Evolutionary conservation across 495 filamentous ascomycete genomes (phyloP).

Genomic region (Neurospora cerealis): DNA sequence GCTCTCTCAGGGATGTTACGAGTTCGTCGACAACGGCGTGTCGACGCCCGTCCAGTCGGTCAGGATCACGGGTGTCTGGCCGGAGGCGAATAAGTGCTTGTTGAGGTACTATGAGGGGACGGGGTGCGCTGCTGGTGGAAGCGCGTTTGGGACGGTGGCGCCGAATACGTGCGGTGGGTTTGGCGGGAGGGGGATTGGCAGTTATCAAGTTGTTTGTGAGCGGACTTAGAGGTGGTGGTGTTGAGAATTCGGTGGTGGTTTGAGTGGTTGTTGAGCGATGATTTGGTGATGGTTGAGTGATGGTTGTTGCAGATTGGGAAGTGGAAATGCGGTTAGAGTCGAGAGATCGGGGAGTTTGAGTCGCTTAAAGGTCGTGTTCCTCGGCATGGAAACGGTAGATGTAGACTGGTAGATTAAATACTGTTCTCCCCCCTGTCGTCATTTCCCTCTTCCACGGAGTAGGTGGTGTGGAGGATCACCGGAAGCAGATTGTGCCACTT

Average conservation of each 20-base stretch:
- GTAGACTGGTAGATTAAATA: background rate
- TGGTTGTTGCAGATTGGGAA: background rate
- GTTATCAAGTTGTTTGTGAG: background rate
- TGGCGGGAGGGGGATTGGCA: background rate
- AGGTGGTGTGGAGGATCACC: background rate
- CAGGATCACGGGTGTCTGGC: background rate
- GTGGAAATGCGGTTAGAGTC: background rate
- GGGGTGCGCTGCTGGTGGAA: background rate
- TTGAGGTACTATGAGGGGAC: background rate
- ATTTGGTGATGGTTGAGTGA: background rate
- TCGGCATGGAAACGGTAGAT: background rate
- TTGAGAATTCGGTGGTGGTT: background rate
- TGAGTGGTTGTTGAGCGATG: too few relatives aligned
- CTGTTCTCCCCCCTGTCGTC: background rate
- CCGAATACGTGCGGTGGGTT: background rate
- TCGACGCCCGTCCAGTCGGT: background rate
- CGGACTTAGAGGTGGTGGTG: background rate
- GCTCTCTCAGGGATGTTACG: background rate
- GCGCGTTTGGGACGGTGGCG: background rate
- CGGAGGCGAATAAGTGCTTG: background rate
- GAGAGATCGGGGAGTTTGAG: background rate
- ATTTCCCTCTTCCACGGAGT: background rate
- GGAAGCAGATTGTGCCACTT: background rate
- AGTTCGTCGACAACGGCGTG: background rate
- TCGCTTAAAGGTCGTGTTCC: background rate